Base-by-base conservation (phyloP, 2,329 filamentous ascomycete genomes). In the Neofusicoccum umdonicola region DNA sequence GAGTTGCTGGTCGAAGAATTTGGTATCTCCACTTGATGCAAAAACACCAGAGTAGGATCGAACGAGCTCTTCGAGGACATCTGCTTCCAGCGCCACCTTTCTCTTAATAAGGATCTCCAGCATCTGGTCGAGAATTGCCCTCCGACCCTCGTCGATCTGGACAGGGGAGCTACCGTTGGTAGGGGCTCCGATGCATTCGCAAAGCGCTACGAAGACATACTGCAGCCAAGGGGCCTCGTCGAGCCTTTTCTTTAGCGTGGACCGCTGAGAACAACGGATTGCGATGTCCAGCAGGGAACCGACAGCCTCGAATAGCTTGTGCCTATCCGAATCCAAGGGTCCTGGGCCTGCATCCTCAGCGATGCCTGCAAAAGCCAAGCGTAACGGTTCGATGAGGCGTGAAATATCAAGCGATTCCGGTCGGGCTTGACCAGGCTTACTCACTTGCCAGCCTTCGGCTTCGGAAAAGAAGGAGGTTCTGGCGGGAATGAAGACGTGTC, bases 191-290 rank as follows among this genome's bases (percentile, higher is more conserved):
- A 69, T 68, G 66, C 76, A 79, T 56, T 77, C 72, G 5, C 71
- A 67, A 8, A 82, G 71, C 1, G 73, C 72, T 5, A 71, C 64
- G 54, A 82, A 78, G 8, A 78, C 69, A 12, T 72, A 70, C 60
- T 82, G 78, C 9, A 82, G 71, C 81, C 81, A 83, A 3, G 80
- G 76, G 44, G 71, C 72, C 66, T 82, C 80, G 7, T 74, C 70
- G 9, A 75, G 68, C 22, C 74, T 77, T 64, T 76, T 74, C 63
- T 76, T 78, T 8, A 78, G 76, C 3, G 77, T 81, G 17, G 73
- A 74, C 3, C 74, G 75, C 27, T 78, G 74, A 5, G 76, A 77
- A 35, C 74, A 77, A 41, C 78, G 76, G 8, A 82, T 72, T 4
- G 76, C 74, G 42, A 82, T 66, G 48, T 80, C 75, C 4, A 82